Percentiles rank a stretch among this genome's conserved stretches.
Evolutionary conservation across 805 yeast genomes (phyloP).

Genomic region (Hagleromyces aurorensis): DNA sequence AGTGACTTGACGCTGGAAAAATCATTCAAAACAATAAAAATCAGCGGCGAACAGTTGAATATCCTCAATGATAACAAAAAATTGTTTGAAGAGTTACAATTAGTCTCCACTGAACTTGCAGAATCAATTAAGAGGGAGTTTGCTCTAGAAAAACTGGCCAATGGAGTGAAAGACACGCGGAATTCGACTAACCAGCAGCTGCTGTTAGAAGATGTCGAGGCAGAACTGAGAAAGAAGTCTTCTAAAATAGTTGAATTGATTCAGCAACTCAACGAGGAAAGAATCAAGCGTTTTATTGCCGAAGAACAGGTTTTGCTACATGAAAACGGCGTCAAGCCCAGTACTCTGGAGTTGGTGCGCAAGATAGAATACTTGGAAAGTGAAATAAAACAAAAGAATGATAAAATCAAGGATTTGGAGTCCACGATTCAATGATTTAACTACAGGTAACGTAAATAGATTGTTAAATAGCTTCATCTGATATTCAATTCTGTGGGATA

Average conservation of each 20-base stretch:
- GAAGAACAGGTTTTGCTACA: conserved; percentile 58
- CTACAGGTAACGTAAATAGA: neutral
- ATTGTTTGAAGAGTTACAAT: conserved; percentile 53
- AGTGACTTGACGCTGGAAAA: conserved; percentile 4
- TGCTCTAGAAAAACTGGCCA: conserved; percentile 46
- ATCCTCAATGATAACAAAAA: conserved; percentile 52
- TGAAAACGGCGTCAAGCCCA: conserved; percentile 47
- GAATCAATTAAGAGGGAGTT: conserved; percentile 64
- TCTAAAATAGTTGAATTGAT: conserved; percentile 44
- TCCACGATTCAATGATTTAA: conserved; percentile 25
- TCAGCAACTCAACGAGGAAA: conserved; percentile 52
- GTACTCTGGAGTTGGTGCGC: conserved; percentile 47
- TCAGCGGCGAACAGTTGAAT: conserved; percentile 55
- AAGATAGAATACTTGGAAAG: conserved; percentile 47
- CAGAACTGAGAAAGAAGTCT: conserved; percentile 33
- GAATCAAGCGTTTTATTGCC: conserved; percentile 57
- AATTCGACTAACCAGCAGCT: neutral
- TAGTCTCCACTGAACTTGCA: conserved; percentile 67
- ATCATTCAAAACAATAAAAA: conserved; percentile 25
- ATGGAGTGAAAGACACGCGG: neutral
- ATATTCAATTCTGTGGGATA: too few relatives aligned
- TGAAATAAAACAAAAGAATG: conserved; percentile 41
- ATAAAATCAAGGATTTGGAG: conserved; percentile 41
- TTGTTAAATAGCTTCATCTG: too few relatives aligned
- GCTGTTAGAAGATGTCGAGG: conserved; percentile 23